Evolutionary conservation across 2,329 filamentous ascomycete species (phyloP).

Genomic region (Pestalotiopsis sp.): DNA sequence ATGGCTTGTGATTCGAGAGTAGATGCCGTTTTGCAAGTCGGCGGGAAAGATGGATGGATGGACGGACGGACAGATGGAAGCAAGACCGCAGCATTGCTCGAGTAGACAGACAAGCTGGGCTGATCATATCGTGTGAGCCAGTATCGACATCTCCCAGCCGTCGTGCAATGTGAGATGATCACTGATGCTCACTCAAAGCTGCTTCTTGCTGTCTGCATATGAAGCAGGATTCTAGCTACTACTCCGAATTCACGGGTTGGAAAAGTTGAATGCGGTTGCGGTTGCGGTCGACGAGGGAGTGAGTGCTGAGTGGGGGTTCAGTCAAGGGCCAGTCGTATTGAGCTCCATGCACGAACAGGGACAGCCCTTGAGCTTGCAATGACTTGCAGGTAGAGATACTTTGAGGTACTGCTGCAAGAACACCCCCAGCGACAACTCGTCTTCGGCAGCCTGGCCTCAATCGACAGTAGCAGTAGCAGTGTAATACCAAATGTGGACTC

Average conservation of each 20-base stretch:
- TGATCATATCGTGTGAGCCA: not conserved
- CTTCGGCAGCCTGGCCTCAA: not conserved
- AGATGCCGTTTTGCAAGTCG: not conserved
- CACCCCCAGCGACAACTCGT: not conserved
- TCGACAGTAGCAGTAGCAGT: not conserved
- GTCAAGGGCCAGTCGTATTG: not conserved
- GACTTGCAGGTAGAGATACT: conserved; percentile 12
- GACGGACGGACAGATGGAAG: not conserved
- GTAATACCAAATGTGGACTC: not conserved
- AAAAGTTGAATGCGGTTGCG: not conserved
- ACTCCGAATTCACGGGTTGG: not conserved
- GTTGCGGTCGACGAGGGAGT: not conserved
- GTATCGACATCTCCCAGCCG: not conserved
- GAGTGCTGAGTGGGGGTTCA: conserved; percentile 7
- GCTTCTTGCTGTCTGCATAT: not conserved
- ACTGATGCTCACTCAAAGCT: not conserved
- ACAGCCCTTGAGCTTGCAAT: not conserved
- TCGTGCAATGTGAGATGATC: not conserved
- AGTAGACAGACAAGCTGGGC: not conserved
- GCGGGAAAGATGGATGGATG: not conserved
- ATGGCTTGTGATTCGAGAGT: conserved; percentile 7
- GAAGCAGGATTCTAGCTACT: conserved; percentile 2
- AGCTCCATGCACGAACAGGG: conserved; percentile 3
- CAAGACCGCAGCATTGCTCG: not conserved
- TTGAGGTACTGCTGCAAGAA: not conserved